phyloP scores from a whole-genome alignment of 2,329 filamentous ascomycete species.

The Polytolypa hystricis region DNA sequence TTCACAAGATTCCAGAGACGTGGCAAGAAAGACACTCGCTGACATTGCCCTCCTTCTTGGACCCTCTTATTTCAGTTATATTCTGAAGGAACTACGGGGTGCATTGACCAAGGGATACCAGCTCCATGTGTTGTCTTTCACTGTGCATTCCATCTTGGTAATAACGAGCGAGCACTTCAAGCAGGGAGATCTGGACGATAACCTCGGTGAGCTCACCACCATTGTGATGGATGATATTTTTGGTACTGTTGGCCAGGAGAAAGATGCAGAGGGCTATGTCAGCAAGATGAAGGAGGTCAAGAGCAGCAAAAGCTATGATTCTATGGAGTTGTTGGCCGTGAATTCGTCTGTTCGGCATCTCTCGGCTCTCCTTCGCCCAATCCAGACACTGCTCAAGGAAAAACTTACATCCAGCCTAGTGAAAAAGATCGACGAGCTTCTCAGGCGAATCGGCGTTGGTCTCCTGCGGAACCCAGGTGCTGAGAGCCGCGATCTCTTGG shows the following conservation, averaged over 20 bases:
- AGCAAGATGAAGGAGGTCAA: conserved; percentile 97
- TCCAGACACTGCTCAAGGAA: conserved; percentile 69
- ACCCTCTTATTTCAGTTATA: conserved; percentile 73
- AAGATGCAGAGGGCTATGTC: conserved; percentile 90
- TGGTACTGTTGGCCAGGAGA: conserved; percentile 82
- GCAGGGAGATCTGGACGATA: conserved; percentile 83
- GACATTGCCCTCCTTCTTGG: conserved; percentile 76
- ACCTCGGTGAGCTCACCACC: conserved; percentile 62
- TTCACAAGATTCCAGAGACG: conserved; percentile 76
- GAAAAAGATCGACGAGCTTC: conserved; percentile 80
- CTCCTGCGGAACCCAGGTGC: conserved; percentile 71
- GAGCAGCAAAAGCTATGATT: conserved; percentile 95
- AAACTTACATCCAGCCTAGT: conserved; percentile 74
- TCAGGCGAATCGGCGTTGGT: conserved; percentile 72
- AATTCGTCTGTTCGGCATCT: conserved; percentile 66
- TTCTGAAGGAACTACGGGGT: conserved; percentile 80
- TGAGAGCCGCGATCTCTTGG: conserved; percentile 67
- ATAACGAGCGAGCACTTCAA: conserved; percentile 59
- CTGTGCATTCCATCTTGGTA: conserved; percentile 82
- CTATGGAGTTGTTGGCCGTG: conserved; percentile 83
- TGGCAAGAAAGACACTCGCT: conserved; percentile 76
- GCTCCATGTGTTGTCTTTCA: conserved; percentile 88
- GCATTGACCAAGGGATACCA: conserved; percentile 82
- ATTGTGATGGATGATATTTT: conserved; percentile 98
- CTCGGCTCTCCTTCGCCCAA: conserved; percentile 62